Conservation (phyloP, 192 early-diverging fungal species). For the Anaeromyces robustus region DNA sequence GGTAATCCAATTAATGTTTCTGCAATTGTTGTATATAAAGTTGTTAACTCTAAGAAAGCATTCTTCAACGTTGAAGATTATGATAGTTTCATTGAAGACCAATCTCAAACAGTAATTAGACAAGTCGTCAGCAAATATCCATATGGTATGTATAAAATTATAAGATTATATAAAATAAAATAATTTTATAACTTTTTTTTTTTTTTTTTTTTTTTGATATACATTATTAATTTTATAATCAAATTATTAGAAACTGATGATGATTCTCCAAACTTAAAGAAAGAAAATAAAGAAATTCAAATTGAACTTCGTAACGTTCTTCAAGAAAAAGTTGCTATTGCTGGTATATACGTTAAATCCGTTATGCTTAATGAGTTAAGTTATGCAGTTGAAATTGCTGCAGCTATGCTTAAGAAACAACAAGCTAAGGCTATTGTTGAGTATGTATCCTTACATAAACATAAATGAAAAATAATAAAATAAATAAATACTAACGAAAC, state of each 20-base stretch:
- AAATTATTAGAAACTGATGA: not conserved
- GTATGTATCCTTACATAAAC: no score
- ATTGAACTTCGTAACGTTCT: not conserved
- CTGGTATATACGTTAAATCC: not conserved
- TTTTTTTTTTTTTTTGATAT: no score
- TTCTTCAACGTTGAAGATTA: not conserved
- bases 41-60: not conserved
- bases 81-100: not conserved
- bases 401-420: not conserved
- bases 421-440: not conserved
- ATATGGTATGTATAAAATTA: no score
- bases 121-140: not conserved
- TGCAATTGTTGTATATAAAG: not conserved
- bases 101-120: not conserved
- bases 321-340: not conserved
- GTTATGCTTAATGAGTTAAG: not conserved
- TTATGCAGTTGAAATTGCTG: not conserved
- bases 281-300: not conserved
- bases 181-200: no score
- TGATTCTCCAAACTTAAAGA: not conserved
- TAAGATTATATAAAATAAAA: no score
- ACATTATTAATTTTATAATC: no score
- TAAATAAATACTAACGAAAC: no score
- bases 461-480: no score
- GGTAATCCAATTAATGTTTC: not conserved